phyloP scores from a whole-genome alignment of 306 rosid species.

The barrel medic (Medicago truncatula) region MtrunA17r5.0-ANR NC_053043.1:13118001-13118500 shows the following conservation, averaged over 20 bases:
- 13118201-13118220: conserved; percentile 69
- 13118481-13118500: neutral
- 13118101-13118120: conserved; percentile 67
- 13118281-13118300: conserved; percentile 64
- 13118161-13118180: conserved; percentile 50
- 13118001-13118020: conserved; percentile 19
- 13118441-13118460: neutral
- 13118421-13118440: neutral
- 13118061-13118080: neutral
- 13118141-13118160: conserved; percentile 71
- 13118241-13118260: conserved; percentile 67
- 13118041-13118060: conserved; percentile 22
- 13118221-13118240: conserved; percentile 65
- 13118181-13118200: conserved; percentile 68
- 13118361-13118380: conserved; percentile 70
- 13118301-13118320: conserved; percentile 68
- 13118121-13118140: conserved; percentile 66
- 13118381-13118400: conserved; percentile 59
- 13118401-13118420: conserved; percentile 29
- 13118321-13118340: conserved; percentile 65
- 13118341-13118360: conserved; percentile 62
- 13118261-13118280: conserved; percentile 80
- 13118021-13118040: neutral
- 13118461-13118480: neutral
- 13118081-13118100: conserved; percentile 18